Evolutionary conservation across 345 rosid species (phyloP).

Genomic region (Linum tenue): DNA sequence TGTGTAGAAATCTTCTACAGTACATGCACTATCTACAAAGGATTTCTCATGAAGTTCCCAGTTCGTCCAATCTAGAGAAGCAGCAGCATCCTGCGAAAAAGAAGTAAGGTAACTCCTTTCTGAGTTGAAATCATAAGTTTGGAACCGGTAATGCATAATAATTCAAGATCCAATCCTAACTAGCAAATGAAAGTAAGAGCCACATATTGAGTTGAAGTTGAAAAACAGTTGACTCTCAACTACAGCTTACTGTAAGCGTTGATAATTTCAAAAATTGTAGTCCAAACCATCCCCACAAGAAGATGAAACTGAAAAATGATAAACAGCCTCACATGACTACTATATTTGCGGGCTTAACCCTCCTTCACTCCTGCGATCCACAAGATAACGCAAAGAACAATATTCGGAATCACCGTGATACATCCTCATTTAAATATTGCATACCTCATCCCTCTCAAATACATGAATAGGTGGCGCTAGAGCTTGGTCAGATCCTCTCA

Average conservation of each 20-base stretch:
- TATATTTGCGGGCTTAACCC: not conserved
- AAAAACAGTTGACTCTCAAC: not conserved
- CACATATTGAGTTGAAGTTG: not conserved
- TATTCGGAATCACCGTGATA: not conserved
- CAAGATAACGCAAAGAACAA: not conserved
- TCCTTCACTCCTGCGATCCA: not conserved
- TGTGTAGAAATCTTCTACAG: constrained; percentile 16
- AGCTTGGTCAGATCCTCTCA: constrained; percentile 22
- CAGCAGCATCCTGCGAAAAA: constrained; percentile 35
- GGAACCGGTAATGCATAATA: not conserved
- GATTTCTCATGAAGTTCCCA: constrained; percentile 48
- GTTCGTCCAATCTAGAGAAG: constrained; percentile 60
- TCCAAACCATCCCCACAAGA: not conserved
- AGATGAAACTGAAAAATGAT: not conserved
- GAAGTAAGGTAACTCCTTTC: not conserved
- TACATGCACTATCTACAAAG: constrained; percentile 10
- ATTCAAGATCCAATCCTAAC: constrained; percentile 5
- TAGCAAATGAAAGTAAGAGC: constrained; percentile 7
- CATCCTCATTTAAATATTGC: not conserved
- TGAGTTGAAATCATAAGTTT: not conserved
- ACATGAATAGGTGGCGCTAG: constrained; percentile 78
- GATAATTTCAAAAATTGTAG: no score
- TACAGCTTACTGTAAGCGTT: no score
- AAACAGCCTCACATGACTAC: not conserved
- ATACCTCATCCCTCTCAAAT: constrained; percentile 61